These are phyloP conservation scores for Dioszegia crocea DNA, from an alignment of 768 basidiomycete species.

Conservation along the genomic window DNA sequence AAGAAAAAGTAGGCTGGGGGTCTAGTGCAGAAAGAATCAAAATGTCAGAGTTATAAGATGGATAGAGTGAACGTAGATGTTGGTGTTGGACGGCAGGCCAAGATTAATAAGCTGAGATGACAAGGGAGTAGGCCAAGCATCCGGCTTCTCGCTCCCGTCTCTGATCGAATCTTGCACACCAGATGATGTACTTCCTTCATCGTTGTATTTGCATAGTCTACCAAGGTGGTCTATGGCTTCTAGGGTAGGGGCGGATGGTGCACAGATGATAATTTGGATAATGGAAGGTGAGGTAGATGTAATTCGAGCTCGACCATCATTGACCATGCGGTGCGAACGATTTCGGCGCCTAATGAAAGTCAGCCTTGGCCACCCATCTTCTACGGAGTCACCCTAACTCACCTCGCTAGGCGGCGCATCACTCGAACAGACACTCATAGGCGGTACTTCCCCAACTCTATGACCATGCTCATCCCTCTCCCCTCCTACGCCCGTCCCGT, in stretches of 20 bases:
- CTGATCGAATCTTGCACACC: background rate
- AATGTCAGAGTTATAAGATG: no score
- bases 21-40: no score
- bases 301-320: no score
- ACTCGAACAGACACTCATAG: constrained; percentile 38
- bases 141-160: no score
- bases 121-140: no score
- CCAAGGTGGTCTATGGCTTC: background rate
- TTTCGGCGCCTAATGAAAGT: constrained; percentile 7
- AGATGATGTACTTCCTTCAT: background rate
- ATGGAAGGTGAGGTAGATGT: no score
- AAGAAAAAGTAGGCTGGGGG: no score
- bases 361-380: background rate
- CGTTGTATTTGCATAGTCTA: background rate
- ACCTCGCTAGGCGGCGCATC: constrained; percentile 43
- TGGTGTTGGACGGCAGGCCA: no score
- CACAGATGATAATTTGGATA: no score
- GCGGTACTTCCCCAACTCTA: constrained; percentile 20
- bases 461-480: constrained; percentile 3
- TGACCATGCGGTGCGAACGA: constrained; percentile 7
- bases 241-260: no score
- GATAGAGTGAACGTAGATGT: no score
- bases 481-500: constrained; percentile 8
- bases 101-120: no score
- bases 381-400: constrained; percentile 9